These are phyloP conservation scores for Thraustotheca clavata DNA, from an alignment of 352 stramenopile genomes.

Conservation along the genomic window DNA sequence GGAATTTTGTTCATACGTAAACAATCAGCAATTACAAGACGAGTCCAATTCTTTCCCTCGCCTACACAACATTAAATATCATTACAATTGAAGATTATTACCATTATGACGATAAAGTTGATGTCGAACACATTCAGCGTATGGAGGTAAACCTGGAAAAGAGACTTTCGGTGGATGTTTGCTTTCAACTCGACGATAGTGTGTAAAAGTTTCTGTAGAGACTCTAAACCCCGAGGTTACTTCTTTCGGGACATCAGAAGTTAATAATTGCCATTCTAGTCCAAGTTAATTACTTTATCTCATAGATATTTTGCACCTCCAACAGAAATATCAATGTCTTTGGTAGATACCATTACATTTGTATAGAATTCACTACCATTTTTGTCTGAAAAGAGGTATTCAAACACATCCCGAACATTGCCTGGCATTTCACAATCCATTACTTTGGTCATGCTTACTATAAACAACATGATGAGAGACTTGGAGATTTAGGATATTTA, in stretches of 20 bases:
- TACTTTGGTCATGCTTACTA: conserved; percentile 49
- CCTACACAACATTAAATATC: conserved; percentile 1
- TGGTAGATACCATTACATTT: conserved; percentile 41
- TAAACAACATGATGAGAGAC: background rate
- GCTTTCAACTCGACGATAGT: conserved; percentile 36
- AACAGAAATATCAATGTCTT: conserved; percentile 55
- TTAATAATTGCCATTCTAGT: background rate
- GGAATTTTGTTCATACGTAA: conserved; percentile 67
- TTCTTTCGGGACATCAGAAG: conserved; percentile 24
- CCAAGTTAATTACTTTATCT: background rate
- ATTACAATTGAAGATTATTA: background rate
- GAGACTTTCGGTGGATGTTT: conserved; percentile 54
- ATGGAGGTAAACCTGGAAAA: conserved; percentile 46
- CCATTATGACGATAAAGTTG: conserved; percentile 39
- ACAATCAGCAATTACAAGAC: conserved; percentile 51
- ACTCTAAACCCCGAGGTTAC: conserved; percentile 35
- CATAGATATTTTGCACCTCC: background rate
- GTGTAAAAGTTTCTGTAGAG: conserved; percentile 40
- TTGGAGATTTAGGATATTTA: background rate
- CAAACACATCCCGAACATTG: conserved; percentile 53
- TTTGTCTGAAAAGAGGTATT: conserved; percentile 57
- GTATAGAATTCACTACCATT: conserved; percentile 39
- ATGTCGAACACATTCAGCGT: conserved; percentile 36
- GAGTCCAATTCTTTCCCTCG: conserved; percentile 25
- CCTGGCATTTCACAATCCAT: conserved; percentile 60